Evolutionary conservation across 1,139 yeast genomes (phyloP).

Genomic region (Hyphopichia khmerensis): DNA sequence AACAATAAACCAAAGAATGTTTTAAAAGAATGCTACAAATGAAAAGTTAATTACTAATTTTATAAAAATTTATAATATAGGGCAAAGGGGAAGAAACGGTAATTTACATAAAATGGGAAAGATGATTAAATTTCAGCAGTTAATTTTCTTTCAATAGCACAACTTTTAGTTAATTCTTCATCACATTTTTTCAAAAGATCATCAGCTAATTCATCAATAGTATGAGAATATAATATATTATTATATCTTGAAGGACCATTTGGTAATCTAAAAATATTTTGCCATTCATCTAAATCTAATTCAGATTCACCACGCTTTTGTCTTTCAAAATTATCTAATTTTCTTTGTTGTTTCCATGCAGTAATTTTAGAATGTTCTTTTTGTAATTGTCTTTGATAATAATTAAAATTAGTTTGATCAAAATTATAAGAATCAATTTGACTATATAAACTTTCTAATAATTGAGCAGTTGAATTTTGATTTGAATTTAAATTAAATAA

Average conservation of each 20-base stretch:
- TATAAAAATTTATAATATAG: no score
- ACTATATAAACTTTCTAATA: constrained; percentile 68
- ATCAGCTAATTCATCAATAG: constrained; percentile 67
- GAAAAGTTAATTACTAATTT: no score
- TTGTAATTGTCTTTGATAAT: constrained; percentile 74
- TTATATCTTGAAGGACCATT: constrained; percentile 76
- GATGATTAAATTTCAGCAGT: constrained; percentile 11
- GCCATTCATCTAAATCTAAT: constrained; percentile 65
- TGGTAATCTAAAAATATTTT: constrained; percentile 63
- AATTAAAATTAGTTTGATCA: constrained; percentile 80
- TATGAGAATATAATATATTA: constrained; percentile 66
- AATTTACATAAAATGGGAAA: no score
- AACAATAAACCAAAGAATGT: no score
- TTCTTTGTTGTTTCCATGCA: constrained; percentile 75
- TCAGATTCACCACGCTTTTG: constrained; percentile 57
- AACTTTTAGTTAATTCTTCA: constrained; percentile 61
- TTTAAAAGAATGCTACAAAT: no score
- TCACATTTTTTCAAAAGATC: constrained; percentile 65
- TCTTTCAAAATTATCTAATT: constrained; percentile 65
- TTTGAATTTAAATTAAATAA: constrained; percentile 44
- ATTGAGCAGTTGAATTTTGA: constrained; percentile 46
- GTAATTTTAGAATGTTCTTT: constrained; percentile 70
- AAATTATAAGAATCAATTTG: constrained; percentile 78
- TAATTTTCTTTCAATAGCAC: constrained; percentile 55
- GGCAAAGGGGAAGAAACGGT: no score